Evolutionary conservation across 1,284 basidiomycete genomes (phyloP), one percentile per base, ranked within the genome.

Genomic region (Marasmius fiardii): DNA sequence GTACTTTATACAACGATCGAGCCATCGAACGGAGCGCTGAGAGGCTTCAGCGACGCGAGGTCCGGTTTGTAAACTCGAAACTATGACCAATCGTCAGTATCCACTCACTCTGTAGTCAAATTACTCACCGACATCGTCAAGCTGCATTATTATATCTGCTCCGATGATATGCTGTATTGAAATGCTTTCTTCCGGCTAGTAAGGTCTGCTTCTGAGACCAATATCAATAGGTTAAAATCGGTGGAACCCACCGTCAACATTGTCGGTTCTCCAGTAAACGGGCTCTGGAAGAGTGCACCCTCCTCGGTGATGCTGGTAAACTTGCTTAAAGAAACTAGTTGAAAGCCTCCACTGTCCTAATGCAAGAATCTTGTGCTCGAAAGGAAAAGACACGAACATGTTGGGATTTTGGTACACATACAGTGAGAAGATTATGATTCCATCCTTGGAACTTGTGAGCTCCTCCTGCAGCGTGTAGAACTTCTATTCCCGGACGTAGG

Each of bases 131-230:
- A 93, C 92, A 71, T 93, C 92, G 66, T 93, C 91, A 12, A 93
- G 76, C 65, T 93, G 91, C 92, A 93, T 93, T 61, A 94, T 92
- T 56, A 94, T 94, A 68, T 94, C 92, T 16, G 87, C 89, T 4
- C 92, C 91, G 45, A 94, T 93, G 4, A 86, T 77, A 64, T 94
- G 92, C 85, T 91, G 60, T n/a, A 58, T 58, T 55, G 35, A 28
- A 43, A 58, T 64, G n/a, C 60, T 59, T 54, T 61, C 60, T 41
- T 61, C 60, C 18, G 60, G 60, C 60, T 61, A 39, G 18, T 11
- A 12, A 1, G 7, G 7, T 41, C 21, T 2, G n/a, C 16, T 39
- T 23, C 43, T 39, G 41, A 21, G 24, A 6, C 1, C 14, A 18
- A 6, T 21, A 18, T n/a, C 34, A 55, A 4, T 23, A 21, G 14